These are phyloP conservation scores for Spathaspora boniae DNA, from an alignment of 805 yeast genomes.

Conservation along the genomic window DNA sequence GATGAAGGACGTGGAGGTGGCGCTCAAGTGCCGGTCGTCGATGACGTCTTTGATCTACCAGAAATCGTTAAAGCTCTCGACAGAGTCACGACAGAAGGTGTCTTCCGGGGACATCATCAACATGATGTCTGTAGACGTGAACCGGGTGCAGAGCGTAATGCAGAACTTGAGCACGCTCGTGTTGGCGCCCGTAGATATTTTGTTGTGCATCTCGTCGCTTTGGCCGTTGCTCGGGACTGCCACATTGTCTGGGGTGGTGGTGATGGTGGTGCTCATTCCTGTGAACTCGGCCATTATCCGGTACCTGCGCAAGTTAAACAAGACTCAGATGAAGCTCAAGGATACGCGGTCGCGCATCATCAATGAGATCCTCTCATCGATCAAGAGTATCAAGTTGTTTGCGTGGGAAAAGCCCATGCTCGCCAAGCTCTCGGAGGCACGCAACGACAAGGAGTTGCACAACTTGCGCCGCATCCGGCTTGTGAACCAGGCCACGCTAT, in stretches of 20 bases:
- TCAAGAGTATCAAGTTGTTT: conserved; percentile 63
- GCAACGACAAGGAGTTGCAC: conserved; percentile 57
- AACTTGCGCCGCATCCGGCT: conserved; percentile 49
- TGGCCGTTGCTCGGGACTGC: conserved; percentile 57
- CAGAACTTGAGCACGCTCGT: conserved; percentile 51
- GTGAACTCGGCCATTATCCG: conserved; percentile 48
- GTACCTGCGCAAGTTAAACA: conserved; percentile 43
- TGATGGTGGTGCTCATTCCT: conserved; percentile 57
- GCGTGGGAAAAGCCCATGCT: conserved; percentile 71
- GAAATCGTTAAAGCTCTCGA: conserved; percentile 67
- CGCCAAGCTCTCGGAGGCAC: conserved; percentile 44
- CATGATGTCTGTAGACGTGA: conserved; percentile 73
- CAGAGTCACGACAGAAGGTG: conserved; percentile 54
- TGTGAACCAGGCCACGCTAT: conserved; percentile 39
- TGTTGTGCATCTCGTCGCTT: conserved; percentile 51
- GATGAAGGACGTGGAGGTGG: conserved; percentile 54
- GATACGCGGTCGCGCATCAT: conserved; percentile 58
- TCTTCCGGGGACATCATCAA: conserved; percentile 81
- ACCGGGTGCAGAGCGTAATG: conserved; percentile 58
- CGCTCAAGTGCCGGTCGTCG: conserved; percentile 62
- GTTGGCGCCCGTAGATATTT: conserved; percentile 56
- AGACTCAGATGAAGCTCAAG: conserved; percentile 57
- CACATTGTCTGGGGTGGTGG: conserved; percentile 52
- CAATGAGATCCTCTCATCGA: conserved; percentile 56
- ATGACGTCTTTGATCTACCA: conserved; percentile 65